Evolutionary conservation across 2,329 filamentous ascomycete genomes (phyloP), one percentile per base, ranked within the genome.

Genomic region (Cladosporium sp.): DNA sequence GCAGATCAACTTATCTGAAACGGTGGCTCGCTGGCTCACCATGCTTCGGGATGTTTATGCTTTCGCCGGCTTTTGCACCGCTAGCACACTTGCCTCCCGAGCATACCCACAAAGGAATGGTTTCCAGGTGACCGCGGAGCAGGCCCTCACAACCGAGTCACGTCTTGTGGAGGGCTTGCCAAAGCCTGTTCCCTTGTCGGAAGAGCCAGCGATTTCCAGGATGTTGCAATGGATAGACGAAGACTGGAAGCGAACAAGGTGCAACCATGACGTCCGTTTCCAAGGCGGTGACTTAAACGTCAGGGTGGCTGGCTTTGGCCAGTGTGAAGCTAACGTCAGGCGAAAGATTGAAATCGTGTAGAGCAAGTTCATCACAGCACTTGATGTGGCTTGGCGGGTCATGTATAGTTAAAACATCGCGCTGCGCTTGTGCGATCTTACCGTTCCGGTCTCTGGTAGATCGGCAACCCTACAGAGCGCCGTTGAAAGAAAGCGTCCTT

Each of bases 361-460:
- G 13, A 35, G 32, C 13, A 35, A 16, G 32, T 35, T 15, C 32
- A 35, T 35, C 15, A n/a, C 32, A 39, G 27, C 32, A 20, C 29
- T n/a, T 13, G 5, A 40, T 40, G 36, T 25, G 45, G 45, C 45
- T 40, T 48, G 45, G 36, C 45, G 36, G 43, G 45, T 30, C 27
- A 16, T 32, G 45, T 48, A 48, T 48, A 48, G 45, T 48, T 40
- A 38, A 48, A 48, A 48, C 45, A 40, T 48, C 45, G 25, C 36
- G 27, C 38, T 48, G 45, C 45, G 45, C 45, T 48, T 48, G 45
- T 48, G 45, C 45, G 36, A 48, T 48, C 45, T 39, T 48, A 48
- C 45, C 45, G 45, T 35, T 48, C 15, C 8, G 27, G 22, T 22
- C 20, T 45, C 33, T 25, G 35, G 22, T 29, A 25, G 45, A 48